Percentiles rank a stretch among this genome's conserved stretches.
Conservation (phyloP, 2,329 filamentous ascomycete genomes). For the Sporothrix schenckii region DNA sequence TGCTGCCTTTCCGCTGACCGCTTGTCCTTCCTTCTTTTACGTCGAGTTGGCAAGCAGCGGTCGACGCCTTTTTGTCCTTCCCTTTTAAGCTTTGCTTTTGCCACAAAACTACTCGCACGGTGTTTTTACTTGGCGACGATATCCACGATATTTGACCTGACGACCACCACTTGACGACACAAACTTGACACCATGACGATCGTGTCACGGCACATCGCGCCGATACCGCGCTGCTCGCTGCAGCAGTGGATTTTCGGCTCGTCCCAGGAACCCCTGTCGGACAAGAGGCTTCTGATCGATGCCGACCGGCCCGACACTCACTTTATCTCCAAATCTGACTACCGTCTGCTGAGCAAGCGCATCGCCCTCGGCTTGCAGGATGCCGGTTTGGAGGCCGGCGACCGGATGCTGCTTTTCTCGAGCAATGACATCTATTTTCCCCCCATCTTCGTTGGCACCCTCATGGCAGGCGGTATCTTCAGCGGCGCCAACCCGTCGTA, state of each 20-base stretch:
- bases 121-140: neutral
- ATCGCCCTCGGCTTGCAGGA: slow-evolving; percentile 68
- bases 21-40: neutral
- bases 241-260: slow-evolving; percentile 61
- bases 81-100: neutral
- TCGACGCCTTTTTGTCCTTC: too few relatives aligned
- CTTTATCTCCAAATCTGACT: slow-evolving; percentile 64
- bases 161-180: neutral
- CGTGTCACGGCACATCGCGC: slow-evolving; percentile 50
- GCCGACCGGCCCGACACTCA: slow-evolving; percentile 68
- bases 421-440: slow-evolving; percentile 76
- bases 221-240: slow-evolving; percentile 54
- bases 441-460: slow-evolving; percentile 68
- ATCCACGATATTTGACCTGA: neutral
- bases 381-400: slow-evolving; percentile 66
- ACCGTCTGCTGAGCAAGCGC: slow-evolving; percentile 71
- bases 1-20: neutral
- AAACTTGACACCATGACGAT: slow-evolving; percentile 49
- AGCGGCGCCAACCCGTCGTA: slow-evolving; percentile 58
- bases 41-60: neutral
- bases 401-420: slow-evolving; percentile 73
- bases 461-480: slow-evolving; percentile 79
- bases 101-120: neutral
- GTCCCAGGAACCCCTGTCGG: slow-evolving; percentile 48
- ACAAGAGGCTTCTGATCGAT: slow-evolving; percentile 61